Evolutionary conservation across 129 eudicot species (phyloP).

Genomic region (Heracleum sosnowskyi): DNA sequence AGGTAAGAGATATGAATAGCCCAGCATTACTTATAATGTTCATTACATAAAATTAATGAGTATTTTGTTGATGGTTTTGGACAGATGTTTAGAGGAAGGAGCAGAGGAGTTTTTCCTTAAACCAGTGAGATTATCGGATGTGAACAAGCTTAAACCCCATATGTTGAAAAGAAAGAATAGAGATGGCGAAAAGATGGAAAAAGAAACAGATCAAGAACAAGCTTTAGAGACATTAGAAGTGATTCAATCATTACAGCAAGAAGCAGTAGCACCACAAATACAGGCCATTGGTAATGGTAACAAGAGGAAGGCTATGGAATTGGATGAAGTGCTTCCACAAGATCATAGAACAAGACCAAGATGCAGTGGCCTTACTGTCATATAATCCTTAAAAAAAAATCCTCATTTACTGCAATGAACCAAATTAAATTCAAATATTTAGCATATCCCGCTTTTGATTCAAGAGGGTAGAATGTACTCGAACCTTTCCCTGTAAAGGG

Average conservation of each 20-base stretch:
- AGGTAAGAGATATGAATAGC: constrained; percentile 35
- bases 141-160: constrained; percentile 73
- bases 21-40: background rate
- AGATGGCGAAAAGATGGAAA: constrained; percentile 29
- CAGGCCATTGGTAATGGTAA: background rate
- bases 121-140: constrained; percentile 84
- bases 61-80: background rate
- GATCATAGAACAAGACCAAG: constrained; percentile 30
- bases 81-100: constrained; percentile 94
- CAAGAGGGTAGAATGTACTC: background rate
- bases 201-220: constrained; percentile 20
- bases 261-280: background rate
- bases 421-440: background rate
- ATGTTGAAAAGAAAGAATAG: constrained; percentile 56
- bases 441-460: background rate
- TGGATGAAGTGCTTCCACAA: constrained; percentile 24
- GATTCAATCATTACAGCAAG: constrained; percentile 5
- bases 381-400: background rate
- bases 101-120: constrained; percentile 88
- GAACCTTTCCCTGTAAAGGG: background rate
- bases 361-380: constrained; percentile 22
- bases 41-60: background rate
- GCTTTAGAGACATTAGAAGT: constrained; percentile 2
- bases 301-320: constrained; percentile 22
- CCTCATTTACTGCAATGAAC: background rate